Percentiles rank a stretch among this genome's conserved stretches.
phyloP scores from a whole-genome alignment of 2,329 filamentous ascomycete genomes.

The Knufia petricola region DNA sequence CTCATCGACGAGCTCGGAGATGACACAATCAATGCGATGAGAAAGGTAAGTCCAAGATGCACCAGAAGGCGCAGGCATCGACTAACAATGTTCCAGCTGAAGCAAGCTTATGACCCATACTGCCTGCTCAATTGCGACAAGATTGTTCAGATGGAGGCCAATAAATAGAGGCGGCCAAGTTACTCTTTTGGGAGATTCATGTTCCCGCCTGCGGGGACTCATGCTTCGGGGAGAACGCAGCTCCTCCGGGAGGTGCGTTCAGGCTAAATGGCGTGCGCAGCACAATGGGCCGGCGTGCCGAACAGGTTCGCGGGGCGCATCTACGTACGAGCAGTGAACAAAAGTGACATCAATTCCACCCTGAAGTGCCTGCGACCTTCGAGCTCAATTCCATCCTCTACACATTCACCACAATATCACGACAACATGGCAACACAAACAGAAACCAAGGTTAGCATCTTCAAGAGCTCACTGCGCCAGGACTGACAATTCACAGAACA shows the following conservation, averaged over 20 bases:
- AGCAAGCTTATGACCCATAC: slow-evolving; percentile 57
- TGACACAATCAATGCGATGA: slow-evolving; percentile 54
- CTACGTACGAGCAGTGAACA: background rate
- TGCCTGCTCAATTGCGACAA: slow-evolving; percentile 57
- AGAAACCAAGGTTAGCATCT: slow-evolving; percentile 12
- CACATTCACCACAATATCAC: background rate
- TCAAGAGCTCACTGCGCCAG: background rate
- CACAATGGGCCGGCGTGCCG: too few species aligned
- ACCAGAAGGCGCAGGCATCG: background rate
- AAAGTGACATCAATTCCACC: background rate
- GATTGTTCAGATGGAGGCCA: slow-evolving; percentile 45
- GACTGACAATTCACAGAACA: slow-evolving; percentile 47
- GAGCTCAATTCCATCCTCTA: background rate
- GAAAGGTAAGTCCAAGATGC: slow-evolving; percentile 39
- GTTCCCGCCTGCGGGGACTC: background rate
- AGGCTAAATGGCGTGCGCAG: background rate
- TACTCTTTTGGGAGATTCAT: background rate
- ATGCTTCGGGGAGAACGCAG: background rate
- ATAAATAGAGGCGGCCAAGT: slow-evolving; percentile 9
- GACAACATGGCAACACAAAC: slow-evolving; percentile 14
- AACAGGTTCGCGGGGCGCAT: background rate
- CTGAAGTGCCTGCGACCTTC: background rate
- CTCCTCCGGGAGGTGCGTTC: background rate
- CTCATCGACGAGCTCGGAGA: slow-evolving; percentile 52
- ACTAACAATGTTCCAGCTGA: slow-evolving; percentile 38